Conservation (phyloP, 345 rosid species). For the Salix caprea region DNA sequence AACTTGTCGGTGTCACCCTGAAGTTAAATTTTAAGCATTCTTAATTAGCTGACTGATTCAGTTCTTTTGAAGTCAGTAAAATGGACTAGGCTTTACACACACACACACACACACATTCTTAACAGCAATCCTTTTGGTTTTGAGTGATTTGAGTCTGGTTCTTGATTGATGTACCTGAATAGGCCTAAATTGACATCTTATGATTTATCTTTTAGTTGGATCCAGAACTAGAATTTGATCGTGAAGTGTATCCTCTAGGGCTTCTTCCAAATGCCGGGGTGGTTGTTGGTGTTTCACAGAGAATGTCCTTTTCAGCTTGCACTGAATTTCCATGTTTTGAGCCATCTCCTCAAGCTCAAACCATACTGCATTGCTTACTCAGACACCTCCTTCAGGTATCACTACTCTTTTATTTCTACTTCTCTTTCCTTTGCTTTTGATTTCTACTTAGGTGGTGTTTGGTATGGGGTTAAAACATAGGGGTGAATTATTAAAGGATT, state of each 20-base stretch:
- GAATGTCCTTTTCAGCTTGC: slow-evolving; percentile 94
- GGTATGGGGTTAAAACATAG: neutral
- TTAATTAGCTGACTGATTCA: neutral
- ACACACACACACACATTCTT: too few relatives aligned
- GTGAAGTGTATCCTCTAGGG: slow-evolving; percentile 93
- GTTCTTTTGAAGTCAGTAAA: neutral
- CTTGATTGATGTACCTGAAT: neutral
- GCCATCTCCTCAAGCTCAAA: slow-evolving; percentile 97
- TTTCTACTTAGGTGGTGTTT: neutral
- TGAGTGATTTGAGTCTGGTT: slow-evolving; percentile 11
- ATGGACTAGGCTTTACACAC: neutral
- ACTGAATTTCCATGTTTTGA: slow-evolving; percentile 98
- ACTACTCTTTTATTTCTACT: slow-evolving; percentile 5
- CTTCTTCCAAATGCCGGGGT: slow-evolving; percentile 96
- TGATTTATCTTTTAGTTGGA: slow-evolving; percentile 60
- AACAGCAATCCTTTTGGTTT: neutral
- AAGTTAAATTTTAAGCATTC: neutral
- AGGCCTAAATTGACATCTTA: slow-evolving; percentile 9
- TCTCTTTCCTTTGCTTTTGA: neutral
- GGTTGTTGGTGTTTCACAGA: slow-evolving; percentile 93
- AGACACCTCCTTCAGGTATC: slow-evolving; percentile 98
- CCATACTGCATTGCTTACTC: slow-evolving; percentile 90
- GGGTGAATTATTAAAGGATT: neutral
- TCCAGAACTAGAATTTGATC: slow-evolving; percentile 96
- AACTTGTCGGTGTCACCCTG: neutral